Evolutionary conservation across 345 rosid species (phyloP).

Genomic region (Nephelium lappaceum): DNA sequence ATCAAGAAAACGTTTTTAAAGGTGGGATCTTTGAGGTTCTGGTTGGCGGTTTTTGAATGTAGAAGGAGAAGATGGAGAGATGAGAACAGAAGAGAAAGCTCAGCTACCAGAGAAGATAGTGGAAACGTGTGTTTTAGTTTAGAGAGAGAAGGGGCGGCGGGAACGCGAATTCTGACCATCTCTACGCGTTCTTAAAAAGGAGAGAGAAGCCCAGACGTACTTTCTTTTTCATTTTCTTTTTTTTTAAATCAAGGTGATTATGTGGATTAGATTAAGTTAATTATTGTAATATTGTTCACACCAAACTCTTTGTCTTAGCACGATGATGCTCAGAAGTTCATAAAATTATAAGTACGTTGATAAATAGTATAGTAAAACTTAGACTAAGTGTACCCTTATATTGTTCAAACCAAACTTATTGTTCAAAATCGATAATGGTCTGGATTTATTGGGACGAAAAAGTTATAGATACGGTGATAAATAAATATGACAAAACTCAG

Average conservation of each 20-base stretch:
- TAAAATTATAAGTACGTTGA: too few relatives aligned
- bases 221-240: not conserved
- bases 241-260: not conserved
- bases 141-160: constrained; percentile 28
- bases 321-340: too few relatives aligned
- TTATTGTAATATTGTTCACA: too few relatives aligned
- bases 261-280: not conserved
- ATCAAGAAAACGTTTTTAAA: too few relatives aligned
- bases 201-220: not conserved
- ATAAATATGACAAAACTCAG: too few relatives aligned
- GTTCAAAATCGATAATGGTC: too few relatives aligned
- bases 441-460: too few relatives aligned
- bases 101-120: not conserved
- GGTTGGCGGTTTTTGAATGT: not conserved
- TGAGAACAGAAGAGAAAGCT: not conserved
- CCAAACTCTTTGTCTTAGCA: too few relatives aligned
- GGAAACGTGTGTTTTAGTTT: not conserved
- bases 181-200: constrained; percentile 27
- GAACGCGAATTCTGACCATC: constrained; percentile 30
- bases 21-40: not conserved
- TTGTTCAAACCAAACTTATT: too few relatives aligned
- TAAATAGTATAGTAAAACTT: too few relatives aligned
- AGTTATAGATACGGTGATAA: too few relatives aligned
- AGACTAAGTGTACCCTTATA: too few relatives aligned
- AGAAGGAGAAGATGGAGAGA: not conserved